Evolutionary conservation across 805 yeast genomes (phyloP), one percentile per base, ranked within the genome.

Genomic region (Suhomyces tanzawaensis): DNA sequence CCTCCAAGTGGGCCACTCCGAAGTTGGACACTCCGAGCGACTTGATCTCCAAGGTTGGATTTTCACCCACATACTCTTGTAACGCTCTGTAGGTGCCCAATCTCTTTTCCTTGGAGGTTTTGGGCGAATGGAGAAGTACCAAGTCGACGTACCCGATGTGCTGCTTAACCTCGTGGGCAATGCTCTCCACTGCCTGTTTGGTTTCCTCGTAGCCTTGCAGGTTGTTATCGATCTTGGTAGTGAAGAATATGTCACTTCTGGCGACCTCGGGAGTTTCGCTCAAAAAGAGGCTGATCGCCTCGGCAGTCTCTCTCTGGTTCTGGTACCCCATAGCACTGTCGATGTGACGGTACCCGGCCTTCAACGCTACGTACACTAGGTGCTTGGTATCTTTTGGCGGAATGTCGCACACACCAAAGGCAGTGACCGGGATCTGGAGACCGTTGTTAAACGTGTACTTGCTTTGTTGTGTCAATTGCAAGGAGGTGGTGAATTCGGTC

Each of bases 1-100:
- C 83, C 41, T 79, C 72, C 17, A 85, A 56, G 53, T 81, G 87
- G 3, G 58, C 62, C 12, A 59, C 52, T 32, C 87, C 86, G 51
- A 72, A 85, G 62, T 85, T 85, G 7, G 95, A 85, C n/a, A 86
- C 90, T 32, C 95, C 95, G 40, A 86, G 78, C 11, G 85, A 71
- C 17, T 34, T 28, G 32, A 40, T 77, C 31, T 66, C 57, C 7
- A 87, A 83, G 5, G 63, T 64, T 19, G 71, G 76, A 40, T 60
- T 59, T 35, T 62, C 41, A 22, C 34, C 29, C 15, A 79, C 81
- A 16, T 78, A 79, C 47, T 85, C 91, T 58, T 85, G 89, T 71
- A 85, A 71, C 1, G 89, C 90, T 50, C 62, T 68, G 76, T 81
- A 85, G 1, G 89, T 75, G 28, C 72, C 86, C 30, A 81, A 48